phyloP scores from a whole-genome alignment of 495 filamentous ascomycete species.

The Xylaria palmicola region DNA sequence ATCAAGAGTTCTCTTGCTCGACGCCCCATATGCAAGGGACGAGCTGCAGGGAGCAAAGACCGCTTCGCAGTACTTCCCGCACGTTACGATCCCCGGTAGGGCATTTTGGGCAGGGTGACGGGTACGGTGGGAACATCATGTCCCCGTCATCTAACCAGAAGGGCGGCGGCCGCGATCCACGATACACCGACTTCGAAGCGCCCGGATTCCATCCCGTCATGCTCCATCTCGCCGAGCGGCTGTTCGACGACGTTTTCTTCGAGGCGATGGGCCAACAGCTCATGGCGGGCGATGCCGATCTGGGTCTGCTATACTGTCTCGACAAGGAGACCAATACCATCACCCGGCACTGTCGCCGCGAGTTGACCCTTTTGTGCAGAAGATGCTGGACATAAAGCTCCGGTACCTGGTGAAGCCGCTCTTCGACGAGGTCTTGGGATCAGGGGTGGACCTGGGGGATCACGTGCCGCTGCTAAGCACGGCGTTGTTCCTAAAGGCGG shows the following conservation, averaged over 20 bases:
- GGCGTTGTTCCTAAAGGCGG: not conserved
- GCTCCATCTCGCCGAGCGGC: not conserved
- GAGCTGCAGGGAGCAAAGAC: not conserved
- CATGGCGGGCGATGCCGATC: not conserved
- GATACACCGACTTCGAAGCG: not conserved
- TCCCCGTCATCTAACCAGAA: not conserved
- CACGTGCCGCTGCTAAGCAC: not conserved
- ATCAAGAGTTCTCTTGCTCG: not conserved
- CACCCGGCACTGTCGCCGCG: not conserved
- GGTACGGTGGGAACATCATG: not conserved
- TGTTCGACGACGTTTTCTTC: not conserved
- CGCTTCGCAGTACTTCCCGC: not conserved
- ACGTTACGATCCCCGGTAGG: not conserved
- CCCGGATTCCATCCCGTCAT: slow-evolving; percentile 3
- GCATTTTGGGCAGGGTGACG: not conserved
- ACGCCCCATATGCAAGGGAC: not conserved
- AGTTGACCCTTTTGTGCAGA: not conserved
- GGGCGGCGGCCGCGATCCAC: not conserved
- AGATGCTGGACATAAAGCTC: not conserved
- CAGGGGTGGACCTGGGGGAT: not conserved
- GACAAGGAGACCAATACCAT: not conserved
- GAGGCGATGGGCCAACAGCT: not conserved
- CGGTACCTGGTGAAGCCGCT: not conserved
- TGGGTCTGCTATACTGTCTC: not conserved
- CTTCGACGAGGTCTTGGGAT: not conserved